Conservation (phyloP, 2,329 filamentous ascomycete genomes). For the Blastomyces percursus region DNA sequence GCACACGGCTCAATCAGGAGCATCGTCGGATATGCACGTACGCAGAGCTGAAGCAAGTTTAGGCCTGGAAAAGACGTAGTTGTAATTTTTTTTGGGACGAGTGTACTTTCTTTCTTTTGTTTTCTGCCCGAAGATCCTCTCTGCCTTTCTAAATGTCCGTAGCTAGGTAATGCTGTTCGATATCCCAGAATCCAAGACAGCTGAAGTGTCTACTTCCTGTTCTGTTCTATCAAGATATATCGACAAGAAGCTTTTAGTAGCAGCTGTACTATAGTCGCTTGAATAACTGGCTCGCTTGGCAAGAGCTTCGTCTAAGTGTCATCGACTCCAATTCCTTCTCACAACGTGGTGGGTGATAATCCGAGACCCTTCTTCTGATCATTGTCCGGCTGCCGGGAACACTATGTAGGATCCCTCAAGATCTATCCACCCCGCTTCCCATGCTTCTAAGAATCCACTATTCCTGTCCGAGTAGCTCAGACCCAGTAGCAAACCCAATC, state of each 20-base stretch:
- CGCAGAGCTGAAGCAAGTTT: conserved; percentile 2
- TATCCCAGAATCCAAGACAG: conserved; percentile 25
- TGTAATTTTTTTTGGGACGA: conserved; percentile 18
- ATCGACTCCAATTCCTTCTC: conserved; percentile 11
- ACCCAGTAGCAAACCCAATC: neutral
- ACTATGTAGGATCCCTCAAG: conserved; percentile 1
- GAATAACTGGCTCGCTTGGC: conserved; percentile 26
- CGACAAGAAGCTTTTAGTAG: conserved; percentile 55
- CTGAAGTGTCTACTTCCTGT: conserved; percentile 38
- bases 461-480: neutral
- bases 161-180: conserved; percentile 54
- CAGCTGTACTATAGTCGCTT: conserved; percentile 37
- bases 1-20: neutral
- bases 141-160: conserved; percentile 56
- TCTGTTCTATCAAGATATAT: conserved; percentile 59
- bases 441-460: neutral
- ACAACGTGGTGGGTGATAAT: conserved; percentile 1
- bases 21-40: conserved; percentile 10
- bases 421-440: neutral
- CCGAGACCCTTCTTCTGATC: neutral
- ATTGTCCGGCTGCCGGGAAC: neutral
- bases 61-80: conserved; percentile 3
- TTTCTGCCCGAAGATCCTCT: conserved; percentile 27
- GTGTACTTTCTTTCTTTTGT: conserved; percentile 24
- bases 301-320: conserved; percentile 19